Percentiles rank a stretch among this genome's conserved stretches.
phyloP scores from a whole-genome alignment of 805 yeast species.

The Candida sithepensis region DNA sequence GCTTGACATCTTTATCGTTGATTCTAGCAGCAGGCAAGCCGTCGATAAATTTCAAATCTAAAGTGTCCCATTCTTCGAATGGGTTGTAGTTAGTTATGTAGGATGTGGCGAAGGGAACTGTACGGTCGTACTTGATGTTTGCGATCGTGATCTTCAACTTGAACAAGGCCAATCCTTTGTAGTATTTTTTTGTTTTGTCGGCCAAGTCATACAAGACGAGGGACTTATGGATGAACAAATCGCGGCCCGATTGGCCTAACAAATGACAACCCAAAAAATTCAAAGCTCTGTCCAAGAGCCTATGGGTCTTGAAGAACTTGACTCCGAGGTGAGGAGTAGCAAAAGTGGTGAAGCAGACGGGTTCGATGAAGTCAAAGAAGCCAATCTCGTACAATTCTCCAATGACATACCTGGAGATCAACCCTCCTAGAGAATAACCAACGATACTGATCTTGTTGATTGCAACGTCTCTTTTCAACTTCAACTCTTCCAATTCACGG shows the following conservation, averaged over 20 bases:
- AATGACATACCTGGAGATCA: slow-evolving; percentile 74
- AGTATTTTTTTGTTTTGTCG: slow-evolving; percentile 46
- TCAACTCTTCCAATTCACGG: slow-evolving; percentile 35
- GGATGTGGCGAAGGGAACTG: slow-evolving; percentile 85
- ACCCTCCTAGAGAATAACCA: slow-evolving; percentile 90
- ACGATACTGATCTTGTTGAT: slow-evolving; percentile 63
- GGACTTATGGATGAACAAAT: slow-evolving; percentile 55
- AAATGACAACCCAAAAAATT: slow-evolving; percentile 52
- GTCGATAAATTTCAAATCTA: slow-evolving; percentile 45
- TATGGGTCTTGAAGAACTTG: slow-evolving; percentile 39
- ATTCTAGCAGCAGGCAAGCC: slow-evolving; percentile 38
- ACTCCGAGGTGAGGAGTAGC: slow-evolving; percentile 77
- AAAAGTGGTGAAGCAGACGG: slow-evolving; percentile 62
- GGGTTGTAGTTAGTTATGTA: slow-evolving; percentile 73
- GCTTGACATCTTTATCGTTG: slow-evolving; percentile 35
- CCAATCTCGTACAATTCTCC: slow-evolving; percentile 44
- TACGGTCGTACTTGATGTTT: slow-evolving; percentile 75
- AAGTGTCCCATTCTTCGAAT: slow-evolving; percentile 50
- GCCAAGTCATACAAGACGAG: slow-evolving; percentile 51
- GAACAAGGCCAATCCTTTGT: slow-evolving; percentile 55
- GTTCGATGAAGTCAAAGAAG: slow-evolving; percentile 55
- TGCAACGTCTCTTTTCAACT: slow-evolving; percentile 28
- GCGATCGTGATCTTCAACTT: slow-evolving; percentile 60
- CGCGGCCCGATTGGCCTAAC: slow-evolving; percentile 69
- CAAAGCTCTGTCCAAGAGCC: slow-evolving; percentile 32